Percentiles rank a stretch among this genome's conserved stretches.
Evolutionary conservation across 495 filamentous ascomycete genomes (phyloP).

Genomic region (Hypoxylon fuscum): DNA sequence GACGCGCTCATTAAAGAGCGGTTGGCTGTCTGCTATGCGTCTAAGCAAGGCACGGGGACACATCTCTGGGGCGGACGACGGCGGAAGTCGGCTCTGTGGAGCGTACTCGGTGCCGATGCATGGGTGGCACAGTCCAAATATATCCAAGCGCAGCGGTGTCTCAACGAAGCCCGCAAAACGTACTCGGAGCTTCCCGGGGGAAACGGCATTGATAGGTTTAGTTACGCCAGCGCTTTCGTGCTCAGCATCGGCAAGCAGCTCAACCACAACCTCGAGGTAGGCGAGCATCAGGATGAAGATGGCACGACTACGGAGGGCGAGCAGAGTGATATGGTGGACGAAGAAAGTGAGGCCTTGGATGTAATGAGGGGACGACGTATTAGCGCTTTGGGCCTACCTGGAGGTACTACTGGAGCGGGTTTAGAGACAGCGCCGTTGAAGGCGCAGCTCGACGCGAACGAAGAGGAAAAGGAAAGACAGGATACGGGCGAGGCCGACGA

Average conservation of each 20-base stretch:
- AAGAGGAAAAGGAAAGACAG: slow-evolving; percentile 26
- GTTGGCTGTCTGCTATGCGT: slow-evolving; percentile 81
- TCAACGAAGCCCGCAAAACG: slow-evolving; percentile 74
- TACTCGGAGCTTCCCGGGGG: slow-evolving; percentile 69
- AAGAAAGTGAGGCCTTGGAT: slow-evolving; percentile 67
- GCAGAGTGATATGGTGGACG: slow-evolving; percentile 60
- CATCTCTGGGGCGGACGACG: slow-evolving; percentile 73
- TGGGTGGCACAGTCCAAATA: slow-evolving; percentile 80
- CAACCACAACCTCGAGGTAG: slow-evolving; percentile 58
- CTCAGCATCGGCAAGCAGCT: slow-evolving; percentile 67
- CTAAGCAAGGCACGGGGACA: slow-evolving; percentile 69
- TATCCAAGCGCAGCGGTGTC: slow-evolving; percentile 72
- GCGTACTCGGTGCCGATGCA: slow-evolving; percentile 78
- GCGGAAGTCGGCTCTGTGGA: slow-evolving; percentile 92
- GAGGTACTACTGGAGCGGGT: slow-evolving; percentile 39
- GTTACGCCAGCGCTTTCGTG: slow-evolving; percentile 69
- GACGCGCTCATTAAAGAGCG: slow-evolving; percentile 85
- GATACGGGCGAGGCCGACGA: slow-evolving; percentile 32
- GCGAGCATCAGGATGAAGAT: slow-evolving; percentile 48
- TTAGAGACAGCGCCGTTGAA: slow-evolving; percentile 60
- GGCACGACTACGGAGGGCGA: slow-evolving; percentile 36
- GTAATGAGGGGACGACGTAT: slow-evolving; percentile 48
- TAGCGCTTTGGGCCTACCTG: slow-evolving; percentile 52
- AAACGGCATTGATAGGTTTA: slow-evolving; percentile 63
- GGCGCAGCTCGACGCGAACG: slow-evolving; percentile 28